Base-by-base conservation (phyloP, 805 yeast genomes). In the Clavispora fructus region DNA sequence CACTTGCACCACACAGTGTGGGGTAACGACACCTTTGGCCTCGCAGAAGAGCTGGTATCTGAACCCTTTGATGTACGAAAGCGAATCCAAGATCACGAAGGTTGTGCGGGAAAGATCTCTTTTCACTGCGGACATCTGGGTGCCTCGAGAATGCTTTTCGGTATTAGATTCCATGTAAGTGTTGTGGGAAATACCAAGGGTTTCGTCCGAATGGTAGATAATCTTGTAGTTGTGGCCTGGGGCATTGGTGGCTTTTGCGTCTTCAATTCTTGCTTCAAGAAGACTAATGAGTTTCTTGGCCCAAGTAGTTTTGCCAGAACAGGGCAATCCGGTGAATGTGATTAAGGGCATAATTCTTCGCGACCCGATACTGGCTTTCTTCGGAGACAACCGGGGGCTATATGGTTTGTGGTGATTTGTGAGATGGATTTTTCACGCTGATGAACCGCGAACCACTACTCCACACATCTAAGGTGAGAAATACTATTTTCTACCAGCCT, bases 21-120 rank as follows among this genome's bases (percentile, higher is more conserved):
- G 83, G 1, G 97, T 90, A 14, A 82, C 75, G 26, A 82, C 71
- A 1, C 89, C 85, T 62, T 91, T 92, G 33, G 96, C 91, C 63
- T 94, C 99, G 64, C 97, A 91, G 63, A 81, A 90, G 44, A 94
- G 71, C 65, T 94, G 99, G 65, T 94, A 94, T 49, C 99, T 73
- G 63, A 91, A 90, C 0, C 99, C 99, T 61, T 94, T 94, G 57
- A 94, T 94, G 62, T 94, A 94, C 35, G 87, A 82, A 57, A 90
- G 71, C 1, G 94, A 79, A 62, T 94, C 99, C 44, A 94, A 73
- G 14, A 94, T 81, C 1, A 94, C 97, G 27, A 94, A 74, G 17
- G 79, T 82, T 28, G 76, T 70, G 35, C 83, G 75, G 1, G 86
- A 73, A 3, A 94, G 64, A 52, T 85, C 88, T 53, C 97, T 74